Base-by-base conservation (phyloP, 805 yeast species). In the Hanseniaspora guilliermondii region DNA sequence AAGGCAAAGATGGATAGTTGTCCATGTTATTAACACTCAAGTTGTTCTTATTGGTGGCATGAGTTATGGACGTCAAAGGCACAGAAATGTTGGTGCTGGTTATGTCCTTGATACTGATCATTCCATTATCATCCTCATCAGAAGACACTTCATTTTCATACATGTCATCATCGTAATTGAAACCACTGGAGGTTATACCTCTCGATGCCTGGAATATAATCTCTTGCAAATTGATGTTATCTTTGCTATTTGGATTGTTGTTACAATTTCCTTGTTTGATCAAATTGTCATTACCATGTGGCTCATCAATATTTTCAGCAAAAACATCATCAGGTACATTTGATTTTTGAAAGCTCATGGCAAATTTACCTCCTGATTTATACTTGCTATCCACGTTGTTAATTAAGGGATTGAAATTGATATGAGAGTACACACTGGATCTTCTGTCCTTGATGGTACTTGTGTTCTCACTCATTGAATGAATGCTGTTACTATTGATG, bases 291-390 rank as follows among this genome's bases (percentile, higher is more conserved):
- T 46, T 53, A 36, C 58, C 49, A 19, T 44, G n/a, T 19, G n/a
- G 37, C 14, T 55, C 56, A 19, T 44, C 53, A 12, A 53, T 58
- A 21, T 56, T 57, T 25, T 57, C 61, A 14, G 56, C 62, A 8
- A 58, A 56, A 2, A 53, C 59, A 25, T 56, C 57, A 9, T 60
- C 57, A 42, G 46, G 46, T 4, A 27, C 45, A 44, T 25, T 52
- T 35, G 38, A 44, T 22, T 49, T 37, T n/a, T 39, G 19, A 11
- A 35, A 49, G 5, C 61, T 56, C 16, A 85, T 86, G 63, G 81
- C 88, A 64, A 85, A 91, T 62, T 89, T 85, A 1, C 98, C 98
- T 6, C 98, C 98, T 58, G 76, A 76, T 12, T 83, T 82, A 62
- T 91, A 91, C 62, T 91, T 91, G 55, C 85, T 80, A 64, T 91